phyloP scores from a whole-genome alignment of 257 asterid species.

The Solanum pennellii region DNA sequence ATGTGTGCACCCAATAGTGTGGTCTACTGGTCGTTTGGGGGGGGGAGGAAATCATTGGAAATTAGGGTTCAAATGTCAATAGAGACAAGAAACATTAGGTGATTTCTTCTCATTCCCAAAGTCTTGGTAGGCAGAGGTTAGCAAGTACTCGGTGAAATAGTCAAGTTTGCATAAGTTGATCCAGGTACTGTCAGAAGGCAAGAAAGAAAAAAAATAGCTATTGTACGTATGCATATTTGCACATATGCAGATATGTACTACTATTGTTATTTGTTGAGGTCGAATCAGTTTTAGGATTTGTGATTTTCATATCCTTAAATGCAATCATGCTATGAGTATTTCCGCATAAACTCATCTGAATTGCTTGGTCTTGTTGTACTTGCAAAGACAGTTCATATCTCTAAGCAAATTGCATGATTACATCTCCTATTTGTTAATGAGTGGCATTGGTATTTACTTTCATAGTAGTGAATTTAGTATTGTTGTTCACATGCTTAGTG shows the following conservation, averaged over 20 bases:
- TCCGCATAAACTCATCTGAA: background rate
- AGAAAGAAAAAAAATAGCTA: background rate
- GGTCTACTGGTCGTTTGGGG: background rate
- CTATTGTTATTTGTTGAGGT: background rate
- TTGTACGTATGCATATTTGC: background rate
- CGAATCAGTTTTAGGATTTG: background rate
- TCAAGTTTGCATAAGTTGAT: background rate
- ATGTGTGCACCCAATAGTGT: background rate
- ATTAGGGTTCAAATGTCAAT: background rate
- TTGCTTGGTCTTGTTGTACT: background rate
- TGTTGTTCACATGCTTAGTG: too few relatives aligned
- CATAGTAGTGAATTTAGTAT: too few relatives aligned
- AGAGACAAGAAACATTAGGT: background rate
- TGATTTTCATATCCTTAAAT: background rate
- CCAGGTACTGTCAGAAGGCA: background rate
- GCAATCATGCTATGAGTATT: background rate
- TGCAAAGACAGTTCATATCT: background rate
- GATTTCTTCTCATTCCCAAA: background rate
- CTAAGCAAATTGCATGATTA: background rate
- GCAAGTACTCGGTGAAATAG: background rate
- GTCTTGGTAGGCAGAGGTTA: background rate
- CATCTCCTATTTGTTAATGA: background rate
- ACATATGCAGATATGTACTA: background rate
- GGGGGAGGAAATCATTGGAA: background rate
- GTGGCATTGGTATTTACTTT: too few relatives aligned